A percentile compares a stretch with the other conserved stretches of the same genome.
Evolutionary conservation across 164 flowering plant genomes (phyloP).

Genomic region (Berberis vulgaris): DNA sequence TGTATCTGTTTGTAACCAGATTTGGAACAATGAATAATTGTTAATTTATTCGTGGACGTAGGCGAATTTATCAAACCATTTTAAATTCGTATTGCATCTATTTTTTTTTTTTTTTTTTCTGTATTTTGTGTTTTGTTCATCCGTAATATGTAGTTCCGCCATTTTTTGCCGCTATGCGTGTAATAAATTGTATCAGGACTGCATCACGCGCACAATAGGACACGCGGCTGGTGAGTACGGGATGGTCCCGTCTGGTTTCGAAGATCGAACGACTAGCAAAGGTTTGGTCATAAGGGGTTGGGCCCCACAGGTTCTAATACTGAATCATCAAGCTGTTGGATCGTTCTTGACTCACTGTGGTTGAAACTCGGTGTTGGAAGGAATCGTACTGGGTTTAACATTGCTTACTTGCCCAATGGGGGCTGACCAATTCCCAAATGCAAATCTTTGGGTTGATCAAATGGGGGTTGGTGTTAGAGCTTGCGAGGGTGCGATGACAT

Average conservation of each 20-base stretch:
- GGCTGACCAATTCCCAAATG: constrained; percentile 15
- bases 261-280: constrained; percentile 1
- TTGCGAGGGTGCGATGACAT: constrained; percentile 6
- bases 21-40: too few species aligned
- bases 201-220: neutral
- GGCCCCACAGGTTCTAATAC: constrained; percentile 5
- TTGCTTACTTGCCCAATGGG: neutral
- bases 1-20: too few species aligned
- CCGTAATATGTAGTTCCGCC: too few species aligned
- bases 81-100: too few species aligned
- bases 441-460: constrained; percentile 11
- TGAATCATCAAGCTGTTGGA: constrained; percentile 5
- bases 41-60: too few species aligned
- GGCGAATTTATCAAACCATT: too few species aligned
- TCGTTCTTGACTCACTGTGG: constrained; percentile 9
- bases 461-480: constrained; percentile 2
- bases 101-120: too few species aligned
- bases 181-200: too few species aligned
- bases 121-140: too few species aligned
- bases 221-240: neutral
- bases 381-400: neutral
- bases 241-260: constrained; percentile 4
- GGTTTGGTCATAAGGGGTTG: constrained; percentile 5
- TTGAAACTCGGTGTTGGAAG: constrained; percentile 7
- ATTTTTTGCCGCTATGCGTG: too few species aligned